A percentile compares a stretch with the other conserved stretches of the same genome.
phyloP scores from a whole-genome alignment of 2,329 filamentous ascomycete species.

The Alternaria rosae region DNA sequence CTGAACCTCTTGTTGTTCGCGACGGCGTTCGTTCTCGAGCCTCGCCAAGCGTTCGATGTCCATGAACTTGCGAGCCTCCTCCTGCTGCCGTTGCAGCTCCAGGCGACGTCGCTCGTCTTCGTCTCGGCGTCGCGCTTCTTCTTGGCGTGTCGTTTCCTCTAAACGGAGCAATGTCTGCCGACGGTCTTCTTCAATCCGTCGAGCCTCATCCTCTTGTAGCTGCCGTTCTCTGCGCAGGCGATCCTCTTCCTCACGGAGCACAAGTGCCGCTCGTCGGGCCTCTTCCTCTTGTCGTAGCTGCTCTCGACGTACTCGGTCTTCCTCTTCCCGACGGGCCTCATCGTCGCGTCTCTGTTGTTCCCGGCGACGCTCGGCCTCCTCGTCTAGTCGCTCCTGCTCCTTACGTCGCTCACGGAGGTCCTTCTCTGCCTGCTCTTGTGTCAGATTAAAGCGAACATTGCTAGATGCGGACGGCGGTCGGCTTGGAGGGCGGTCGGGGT shows the following conservation, averaged over 20 bases:
- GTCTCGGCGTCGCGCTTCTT: slow-evolving; percentile 22
- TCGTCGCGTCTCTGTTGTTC: slow-evolving; percentile 33
- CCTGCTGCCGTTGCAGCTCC: slow-evolving; percentile 39
- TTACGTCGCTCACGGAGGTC: slow-evolving; percentile 51
- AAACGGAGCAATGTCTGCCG: slow-evolving; percentile 6
- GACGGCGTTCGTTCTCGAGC: slow-evolving; percentile 38
- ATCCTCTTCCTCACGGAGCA: slow-evolving; percentile 37
- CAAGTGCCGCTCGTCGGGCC: slow-evolving; percentile 27
- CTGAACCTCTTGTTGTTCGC: slow-evolving; percentile 34
- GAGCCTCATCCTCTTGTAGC: slow-evolving; percentile 24
- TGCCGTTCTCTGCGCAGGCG: slow-evolving; percentile 33
- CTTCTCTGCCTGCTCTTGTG: slow-evolving; percentile 62
- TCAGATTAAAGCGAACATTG: slow-evolving; percentile 65
- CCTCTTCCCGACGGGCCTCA: slow-evolving; percentile 32
- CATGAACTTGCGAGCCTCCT: slow-evolving; percentile 37
- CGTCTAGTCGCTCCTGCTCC: slow-evolving; percentile 40
- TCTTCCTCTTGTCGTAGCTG: slow-evolving; percentile 30
- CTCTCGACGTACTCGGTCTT: slow-evolving; percentile 34
- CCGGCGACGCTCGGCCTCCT: slow-evolving; percentile 31
- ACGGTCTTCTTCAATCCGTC: slow-evolving; percentile 5
- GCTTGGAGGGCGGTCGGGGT: slow-evolving; percentile 17
- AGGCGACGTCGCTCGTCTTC: slow-evolving; percentile 23
- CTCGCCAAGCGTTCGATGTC: slow-evolving; percentile 39
- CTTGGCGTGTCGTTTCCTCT: slow-evolving; percentile 11
- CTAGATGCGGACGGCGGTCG: slow-evolving; percentile 44